Conservation (phyloP, 257 asterid genomes). For the Petunia secreta region DNA sequence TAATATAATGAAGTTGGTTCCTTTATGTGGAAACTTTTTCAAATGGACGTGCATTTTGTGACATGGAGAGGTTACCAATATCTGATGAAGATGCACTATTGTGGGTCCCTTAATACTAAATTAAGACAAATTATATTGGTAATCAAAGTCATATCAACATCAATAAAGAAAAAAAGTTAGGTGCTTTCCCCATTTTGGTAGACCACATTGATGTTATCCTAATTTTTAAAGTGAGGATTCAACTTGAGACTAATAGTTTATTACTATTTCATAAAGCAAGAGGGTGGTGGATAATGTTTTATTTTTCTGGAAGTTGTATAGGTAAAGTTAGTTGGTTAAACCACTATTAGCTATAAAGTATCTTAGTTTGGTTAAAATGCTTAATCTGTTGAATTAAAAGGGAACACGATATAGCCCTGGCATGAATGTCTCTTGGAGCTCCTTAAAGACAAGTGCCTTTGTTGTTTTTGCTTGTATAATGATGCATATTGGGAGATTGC, state of each 20-base stretch:
- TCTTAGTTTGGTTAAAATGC: not conserved
- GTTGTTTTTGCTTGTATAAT: not conserved
- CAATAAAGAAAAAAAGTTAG: constrained; percentile 54
- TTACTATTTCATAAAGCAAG: constrained; percentile 28
- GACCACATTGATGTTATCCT: constrained; percentile 46
- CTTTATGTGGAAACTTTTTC: constrained; percentile 20
- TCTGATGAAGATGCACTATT: constrained; percentile 39
- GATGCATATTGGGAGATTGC: not conserved
- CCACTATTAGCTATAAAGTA: constrained; percentile 6
- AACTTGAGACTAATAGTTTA: constrained; percentile 35
- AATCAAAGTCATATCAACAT: constrained; percentile 53
- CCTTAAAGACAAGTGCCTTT: not conserved
- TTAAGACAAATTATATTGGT: constrained; percentile 44
- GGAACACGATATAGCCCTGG: not conserved
- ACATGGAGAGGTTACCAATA: constrained; percentile 52
- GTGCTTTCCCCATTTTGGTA: constrained; percentile 56
- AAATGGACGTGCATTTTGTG: constrained; percentile 36
- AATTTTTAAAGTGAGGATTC: constrained; percentile 39
- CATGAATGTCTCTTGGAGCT: constrained; percentile 19
- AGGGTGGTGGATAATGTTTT: constrained; percentile 32
- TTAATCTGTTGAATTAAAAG: constrained; percentile 18
- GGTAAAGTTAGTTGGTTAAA: constrained; percentile 31
- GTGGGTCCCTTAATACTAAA: constrained; percentile 49
- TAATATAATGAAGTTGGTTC: not conserved
- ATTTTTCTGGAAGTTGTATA: constrained; percentile 18